Evolutionary conservation across 495 filamentous ascomycete species (phyloP), one percentile per base, ranked within the genome.

Genomic region (Acidiella bohemica): DNA sequence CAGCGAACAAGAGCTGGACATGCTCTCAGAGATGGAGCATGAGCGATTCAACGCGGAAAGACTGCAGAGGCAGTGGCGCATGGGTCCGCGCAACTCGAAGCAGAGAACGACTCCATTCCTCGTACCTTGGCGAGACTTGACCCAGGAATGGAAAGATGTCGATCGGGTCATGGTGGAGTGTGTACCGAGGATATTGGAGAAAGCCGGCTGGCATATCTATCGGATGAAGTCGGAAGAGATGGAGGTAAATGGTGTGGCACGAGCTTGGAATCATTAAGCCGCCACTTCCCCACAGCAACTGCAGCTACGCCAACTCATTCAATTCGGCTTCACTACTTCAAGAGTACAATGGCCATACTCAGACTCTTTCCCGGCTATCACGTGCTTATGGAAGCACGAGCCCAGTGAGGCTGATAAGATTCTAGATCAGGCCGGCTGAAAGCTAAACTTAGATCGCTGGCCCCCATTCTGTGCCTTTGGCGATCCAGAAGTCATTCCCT

Each of bases 81-180:
- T 45, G 40, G 45, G 45, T 3, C 36, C 46, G 4, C 3, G 50
- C 7, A 41, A 49, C 23, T 29, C 36, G 23, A 49, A 49, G 45
- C 45, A 49, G 41, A 37, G 45, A 17, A 41, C 41, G 3, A 49
- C 46, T 28, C 50, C 50, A 17, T 53, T 49, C 23, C 32, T 53
- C 1, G 46, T 49, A n/a, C 50, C 50, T 5, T 53, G 50, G 50
- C 21, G 46, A 8, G 50, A 53, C 23, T 28, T 53, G 28, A 39
- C 39, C 26, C 40, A 53, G 37, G 36, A 53, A 43, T 53, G 50
- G 50, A 49, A 49, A 26, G 46, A 49, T 25, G 45, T 53, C 2
- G 50, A 53, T 53, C 40, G 46, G 1, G 50, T 49, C 6, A 53
- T 49, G 50, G 50, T 53, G 10, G 50, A 49, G 38, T 49, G 45